Evolutionary conservation across 352 stramenopile species (phyloP), one percentile per base, ranked within the genome.

Genomic region (Phytophthora uliginosa): DNA sequence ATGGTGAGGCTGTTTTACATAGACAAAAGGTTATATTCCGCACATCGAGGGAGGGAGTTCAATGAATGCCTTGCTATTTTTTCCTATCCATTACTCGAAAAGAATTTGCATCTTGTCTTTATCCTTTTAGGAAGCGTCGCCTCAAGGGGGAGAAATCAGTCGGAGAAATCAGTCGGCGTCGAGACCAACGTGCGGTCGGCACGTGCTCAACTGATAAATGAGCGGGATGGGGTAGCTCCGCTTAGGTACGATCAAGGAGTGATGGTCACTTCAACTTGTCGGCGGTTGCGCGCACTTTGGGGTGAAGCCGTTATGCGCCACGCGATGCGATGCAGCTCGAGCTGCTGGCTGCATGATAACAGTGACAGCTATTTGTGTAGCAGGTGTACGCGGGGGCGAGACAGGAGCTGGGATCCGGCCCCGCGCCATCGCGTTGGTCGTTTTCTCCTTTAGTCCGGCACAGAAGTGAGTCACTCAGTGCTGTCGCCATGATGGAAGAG

Each of bases 1-100:
- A 79, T 78, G 57, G 66, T 20, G 56, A 82, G 71, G 74, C 71
- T 82, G 71, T 79, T 81, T 82, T 78, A 79, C 71, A 82, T 82
- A 82, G 74, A 82, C 69, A 80, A 69, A 77, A 60, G 61, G 74
- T 59, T 78, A 81, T 78, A 71, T 81, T 76, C 74, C 70, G 63
- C 70, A 76, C 72, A 78, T 77, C 55, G 70, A 78, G 66, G 66
- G 40, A 70, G 71, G 66, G 53, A 77, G 66, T 75, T 79, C 48
- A 82, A 77, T 78, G 60, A 78, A 77, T 76, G 70, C 67, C 66
- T 74, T 76, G 71, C 58, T 62, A 36, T 76, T 82, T 76, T 67
- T 75, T 72, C 54, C 59, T 70, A 59, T 57, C 40, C 18, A 38
- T 18, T 54, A n/a, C 47, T 52, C 4, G 33, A 31, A 10, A n/a